phyloP scores from a whole-genome alignment of 495 filamentous ascomycete species.

The Aspergillus funiculosus region DNA sequence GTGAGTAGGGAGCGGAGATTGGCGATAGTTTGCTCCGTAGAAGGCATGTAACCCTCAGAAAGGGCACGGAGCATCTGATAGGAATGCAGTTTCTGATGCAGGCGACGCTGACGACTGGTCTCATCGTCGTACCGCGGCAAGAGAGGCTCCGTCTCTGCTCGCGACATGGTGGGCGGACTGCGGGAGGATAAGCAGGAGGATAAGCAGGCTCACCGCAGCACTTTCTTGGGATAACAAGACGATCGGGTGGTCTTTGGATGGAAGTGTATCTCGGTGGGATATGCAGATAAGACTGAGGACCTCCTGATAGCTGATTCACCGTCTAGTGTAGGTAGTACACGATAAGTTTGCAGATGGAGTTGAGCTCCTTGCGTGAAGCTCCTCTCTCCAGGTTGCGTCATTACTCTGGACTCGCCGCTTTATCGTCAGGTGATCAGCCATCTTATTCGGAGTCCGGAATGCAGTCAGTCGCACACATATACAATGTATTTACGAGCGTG shows the following conservation, averaged over 20 bases:
- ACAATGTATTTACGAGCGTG: no score
- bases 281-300: background rate
- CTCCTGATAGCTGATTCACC: background rate
- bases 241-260: background rate
- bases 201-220: constrained; percentile 1
- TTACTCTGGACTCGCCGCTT: constrained; percentile 10
- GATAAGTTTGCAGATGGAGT: constrained; percentile 1
- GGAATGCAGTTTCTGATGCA: constrained; percentile 82
- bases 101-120: constrained; percentile 65
- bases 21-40: constrained; percentile 74
- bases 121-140: constrained; percentile 82
- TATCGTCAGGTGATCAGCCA: constrained; percentile 8
- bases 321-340: no score
- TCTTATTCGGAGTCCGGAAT: background rate
- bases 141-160: constrained; percentile 65
- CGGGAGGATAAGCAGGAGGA: background rate
- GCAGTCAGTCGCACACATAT: no score
- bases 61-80: constrained; percentile 89
- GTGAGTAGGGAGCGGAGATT: constrained; percentile 77
- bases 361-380: constrained; percentile 8
- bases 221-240: constrained; percentile 4
- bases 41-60: constrained; percentile 83
- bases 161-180: constrained; percentile 40
- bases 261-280: constrained; percentile 3
- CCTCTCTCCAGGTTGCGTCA: constrained; percentile 16